Percentiles rank a stretch among this genome's conserved stretches.
These are phyloP conservation scores for Blastobotrys mokoenaii DNA, from an alignment of 805 yeast species.

Conservation along the genomic window DNA sequence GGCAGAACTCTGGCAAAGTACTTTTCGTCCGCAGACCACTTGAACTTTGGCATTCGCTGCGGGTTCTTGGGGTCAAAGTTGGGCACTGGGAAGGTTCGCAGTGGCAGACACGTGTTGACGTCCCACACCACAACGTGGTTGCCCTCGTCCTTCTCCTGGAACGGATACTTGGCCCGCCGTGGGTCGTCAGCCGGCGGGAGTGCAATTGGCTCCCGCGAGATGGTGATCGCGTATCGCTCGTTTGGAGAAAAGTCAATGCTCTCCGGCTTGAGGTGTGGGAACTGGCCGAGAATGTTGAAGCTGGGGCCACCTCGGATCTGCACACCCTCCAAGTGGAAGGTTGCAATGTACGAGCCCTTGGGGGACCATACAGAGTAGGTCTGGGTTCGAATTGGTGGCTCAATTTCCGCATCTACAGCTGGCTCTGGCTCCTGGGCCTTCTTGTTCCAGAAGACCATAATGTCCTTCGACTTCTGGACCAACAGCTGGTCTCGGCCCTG, in stretches of 20 bases:
- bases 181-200: conserved; percentile 60
- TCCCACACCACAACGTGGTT: conserved; percentile 95
- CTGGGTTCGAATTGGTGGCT: conserved; percentile 64
- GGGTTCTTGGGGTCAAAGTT: conserved; percentile 23
- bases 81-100: conserved; percentile 85
- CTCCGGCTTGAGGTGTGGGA: conserved; percentile 82
- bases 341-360: conserved; percentile 78
- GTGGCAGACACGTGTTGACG: conserved; percentile 68
- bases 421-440: conserved; percentile 64
- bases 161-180: conserved; percentile 65
- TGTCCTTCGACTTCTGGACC: conserved; percentile 68
- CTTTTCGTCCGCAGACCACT: conserved; percentile 89
- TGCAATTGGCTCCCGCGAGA: conserved; percentile 76
- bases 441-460: conserved; percentile 83
- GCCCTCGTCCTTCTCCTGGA: conserved; percentile 80
- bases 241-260: conserved; percentile 87
- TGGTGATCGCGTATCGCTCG: conserved; percentile 83
- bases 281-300: conserved; percentile 65
- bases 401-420: conserved; percentile 50
- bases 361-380: conserved; percentile 88
- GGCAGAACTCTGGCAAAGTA: conserved; percentile 95
- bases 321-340: conserved; percentile 90
- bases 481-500: conserved; percentile 85
- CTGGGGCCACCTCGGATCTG: conserved; percentile 92
- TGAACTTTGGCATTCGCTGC: conserved; percentile 59